Percentiles rank a stretch among this genome's conserved stretches.
phyloP scores from a whole-genome alignment of 306 rosid species.

The Cicer yamashitae region DNA sequence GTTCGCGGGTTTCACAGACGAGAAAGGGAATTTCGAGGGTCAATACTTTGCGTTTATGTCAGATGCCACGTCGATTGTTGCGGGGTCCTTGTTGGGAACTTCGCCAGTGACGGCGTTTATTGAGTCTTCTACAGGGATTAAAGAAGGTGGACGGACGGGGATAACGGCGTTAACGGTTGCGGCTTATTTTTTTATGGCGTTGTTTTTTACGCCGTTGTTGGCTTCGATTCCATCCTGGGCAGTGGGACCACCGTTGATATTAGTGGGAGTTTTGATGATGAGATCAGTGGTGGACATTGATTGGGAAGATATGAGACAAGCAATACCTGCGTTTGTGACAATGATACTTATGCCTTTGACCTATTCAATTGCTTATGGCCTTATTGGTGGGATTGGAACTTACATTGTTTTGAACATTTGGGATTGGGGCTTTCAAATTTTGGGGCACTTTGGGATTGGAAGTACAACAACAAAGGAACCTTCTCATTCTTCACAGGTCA shows the following conservation, averaged over 20 bases:
- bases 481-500: slow-evolving; percentile 36
- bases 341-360: slow-evolving; percentile 85
- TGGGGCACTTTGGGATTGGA: slow-evolving; percentile 46
- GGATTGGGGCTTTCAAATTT: slow-evolving; percentile 65
- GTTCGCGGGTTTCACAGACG: slow-evolving; percentile 85
- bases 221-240: slow-evolving; percentile 99
- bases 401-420: slow-evolving; percentile 67
- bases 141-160: slow-evolving; percentile 97
- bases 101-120: slow-evolving; percentile 91
- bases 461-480: slow-evolving; percentile 1
- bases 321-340: slow-evolving; percentile 92
- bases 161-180: slow-evolving; percentile 83
- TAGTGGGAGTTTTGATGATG: slow-evolving; percentile 98
- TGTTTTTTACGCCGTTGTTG: slow-evolving; percentile 89
- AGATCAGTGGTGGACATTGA: slow-evolving; percentile 85
- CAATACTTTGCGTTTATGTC: slow-evolving; percentile 98
- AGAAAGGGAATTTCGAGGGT: slow-evolving; percentile 77
- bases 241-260: slow-evolving; percentile 94
- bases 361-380: slow-evolving; percentile 85
- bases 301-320: slow-evolving; percentile 93
- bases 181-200: slow-evolving; percentile 68
- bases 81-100: slow-evolving; percentile 82
- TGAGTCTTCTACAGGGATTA: slow-evolving; percentile 89
- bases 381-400: slow-evolving; percentile 92
- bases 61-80: slow-evolving; percentile 89